These are phyloP conservation scores for Lactarius sanguifluus DNA, from an alignment of 768 basidiomycete species.

Conservation along the genomic window DNA sequence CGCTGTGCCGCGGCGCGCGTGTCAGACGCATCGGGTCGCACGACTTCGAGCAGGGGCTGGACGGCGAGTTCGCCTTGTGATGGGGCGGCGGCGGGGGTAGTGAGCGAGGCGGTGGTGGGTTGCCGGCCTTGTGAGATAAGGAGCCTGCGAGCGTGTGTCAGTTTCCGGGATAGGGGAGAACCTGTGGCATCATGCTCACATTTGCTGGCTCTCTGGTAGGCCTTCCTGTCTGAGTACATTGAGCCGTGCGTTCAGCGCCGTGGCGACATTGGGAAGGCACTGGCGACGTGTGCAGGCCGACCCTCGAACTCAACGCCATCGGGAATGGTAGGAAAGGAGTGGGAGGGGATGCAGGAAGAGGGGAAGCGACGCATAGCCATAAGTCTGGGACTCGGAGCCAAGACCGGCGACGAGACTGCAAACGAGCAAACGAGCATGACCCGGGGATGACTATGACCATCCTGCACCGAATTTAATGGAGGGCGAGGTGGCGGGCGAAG, in stretches of 20 bases:
- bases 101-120: slow-evolving; percentile 58
- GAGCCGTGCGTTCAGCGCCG: slow-evolving; percentile 56
- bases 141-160: slow-evolving; percentile 46
- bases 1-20: slow-evolving; percentile 29
- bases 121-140: slow-evolving; percentile 71
- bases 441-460: too few relatives aligned
- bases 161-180: neutral
- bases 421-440: too few relatives aligned
- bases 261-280: slow-evolving; percentile 37
- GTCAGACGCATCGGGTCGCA: slow-evolving; percentile 50
- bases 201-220: slow-evolving; percentile 61
- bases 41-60: slow-evolving; percentile 59
- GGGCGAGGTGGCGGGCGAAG: too few relatives aligned
- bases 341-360: too few relatives aligned
- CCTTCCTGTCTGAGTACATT: slow-evolving; percentile 56
- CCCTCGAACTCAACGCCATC: too few relatives aligned
- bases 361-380: too few relatives aligned
- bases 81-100: slow-evolving; percentile 50
- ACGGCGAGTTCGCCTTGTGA: slow-evolving; percentile 68
- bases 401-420: too few relatives aligned
- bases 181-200: slow-evolving; percentile 58
- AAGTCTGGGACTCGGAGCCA: too few relatives aligned
- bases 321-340: too few relatives aligned
- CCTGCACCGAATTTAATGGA: too few relatives aligned
- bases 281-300: too few relatives aligned